Percentiles rank a stretch among this genome's conserved stretches.
Conservation (phyloP, 2,329 filamentous ascomycete genomes). For the Tolypocladium sp. region DNA sequence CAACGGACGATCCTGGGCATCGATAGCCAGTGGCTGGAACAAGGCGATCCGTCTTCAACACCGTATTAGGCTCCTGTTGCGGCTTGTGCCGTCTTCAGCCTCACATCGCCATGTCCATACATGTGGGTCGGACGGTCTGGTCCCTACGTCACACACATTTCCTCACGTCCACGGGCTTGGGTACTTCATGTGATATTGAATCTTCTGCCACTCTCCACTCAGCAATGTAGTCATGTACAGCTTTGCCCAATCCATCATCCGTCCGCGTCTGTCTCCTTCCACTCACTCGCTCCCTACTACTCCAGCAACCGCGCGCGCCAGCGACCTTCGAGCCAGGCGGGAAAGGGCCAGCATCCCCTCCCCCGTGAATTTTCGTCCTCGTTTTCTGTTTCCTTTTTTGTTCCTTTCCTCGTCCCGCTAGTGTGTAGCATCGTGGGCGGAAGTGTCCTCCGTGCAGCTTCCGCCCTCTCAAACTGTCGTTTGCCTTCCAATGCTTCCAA, state of each 20-base stretch:
- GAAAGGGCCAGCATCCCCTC: slow-evolving; percentile 4
- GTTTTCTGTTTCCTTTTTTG: not conserved
- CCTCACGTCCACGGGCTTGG: not conserved
- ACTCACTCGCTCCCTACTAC: slow-evolving; percentile 14
- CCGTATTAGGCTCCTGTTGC: not conserved
- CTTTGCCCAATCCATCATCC: slow-evolving; percentile 19
- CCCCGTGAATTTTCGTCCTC: not conserved
- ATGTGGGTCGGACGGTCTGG: too few relatives aligned
- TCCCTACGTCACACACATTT: not conserved
- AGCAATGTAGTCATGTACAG: slow-evolving; percentile 18
- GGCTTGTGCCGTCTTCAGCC: not conserved
- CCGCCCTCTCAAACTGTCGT: slow-evolving; percentile 12
- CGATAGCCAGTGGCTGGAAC: not conserved
- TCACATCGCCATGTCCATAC: not conserved
- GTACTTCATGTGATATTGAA: not conserved
- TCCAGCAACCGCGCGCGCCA: slow-evolving; percentile 14
- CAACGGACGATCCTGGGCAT: not conserved
- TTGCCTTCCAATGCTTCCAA: slow-evolving; percentile 16
- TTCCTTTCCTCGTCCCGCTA: slow-evolving; percentile 2
- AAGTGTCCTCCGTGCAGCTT: slow-evolving; percentile 5
- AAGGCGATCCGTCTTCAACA: not conserved
- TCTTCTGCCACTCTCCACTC: slow-evolving; percentile 16
- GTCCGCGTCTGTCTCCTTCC: slow-evolving; percentile 14
- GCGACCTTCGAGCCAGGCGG: slow-evolving; percentile 8
- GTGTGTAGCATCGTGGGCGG: not conserved